These are phyloP conservation scores for Sporothrix schenckii DNA, from an alignment of 2,329 filamentous ascomycete genomes.

Conservation along the genomic window DNA sequence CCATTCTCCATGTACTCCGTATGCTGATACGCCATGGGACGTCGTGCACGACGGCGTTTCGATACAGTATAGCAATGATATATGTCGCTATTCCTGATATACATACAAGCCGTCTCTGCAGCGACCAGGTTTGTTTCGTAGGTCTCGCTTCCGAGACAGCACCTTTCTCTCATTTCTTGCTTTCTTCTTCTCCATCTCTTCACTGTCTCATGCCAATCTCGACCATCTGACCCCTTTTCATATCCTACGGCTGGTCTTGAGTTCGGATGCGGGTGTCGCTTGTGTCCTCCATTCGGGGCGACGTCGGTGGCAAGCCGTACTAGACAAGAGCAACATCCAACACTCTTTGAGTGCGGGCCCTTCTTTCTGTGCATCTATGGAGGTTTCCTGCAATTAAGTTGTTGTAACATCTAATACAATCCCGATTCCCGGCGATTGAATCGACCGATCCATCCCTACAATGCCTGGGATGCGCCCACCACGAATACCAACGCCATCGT, in stretches of 20 bases:
- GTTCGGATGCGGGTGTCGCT: conserved; percentile 39
- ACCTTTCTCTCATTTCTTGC: not conserved
- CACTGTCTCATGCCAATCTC: conserved; percentile 48
- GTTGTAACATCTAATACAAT: conserved; percentile 43
- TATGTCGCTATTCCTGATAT: not conserved
- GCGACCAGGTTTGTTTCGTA: conserved; percentile 4
- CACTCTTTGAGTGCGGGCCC: conserved; percentile 49
- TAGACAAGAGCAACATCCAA: conserved; percentile 46
- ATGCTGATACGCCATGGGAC: not conserved
- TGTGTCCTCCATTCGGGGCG: conserved; percentile 33
- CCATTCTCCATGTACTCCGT: not conserved
- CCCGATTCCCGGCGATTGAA: not conserved
- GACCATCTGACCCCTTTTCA: conserved; percentile 39
- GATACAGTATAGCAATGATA: not conserved
- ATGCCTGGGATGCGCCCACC: not conserved
- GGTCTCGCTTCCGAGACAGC: conserved; percentile 2
- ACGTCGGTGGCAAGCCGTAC: conserved; percentile 37
- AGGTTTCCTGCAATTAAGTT: conserved; percentile 48
- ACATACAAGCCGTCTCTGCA: not conserved
- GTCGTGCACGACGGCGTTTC: not conserved
- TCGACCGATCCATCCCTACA: not conserved
- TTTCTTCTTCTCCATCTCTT: not conserved
- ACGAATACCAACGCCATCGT: not conserved
- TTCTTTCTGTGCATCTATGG: conserved; percentile 41
- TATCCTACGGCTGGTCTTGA: conserved; percentile 46